Evolutionary conservation across 768 basidiomycete genomes (phyloP).

Genomic region (Myochromella boudieri): DNA sequence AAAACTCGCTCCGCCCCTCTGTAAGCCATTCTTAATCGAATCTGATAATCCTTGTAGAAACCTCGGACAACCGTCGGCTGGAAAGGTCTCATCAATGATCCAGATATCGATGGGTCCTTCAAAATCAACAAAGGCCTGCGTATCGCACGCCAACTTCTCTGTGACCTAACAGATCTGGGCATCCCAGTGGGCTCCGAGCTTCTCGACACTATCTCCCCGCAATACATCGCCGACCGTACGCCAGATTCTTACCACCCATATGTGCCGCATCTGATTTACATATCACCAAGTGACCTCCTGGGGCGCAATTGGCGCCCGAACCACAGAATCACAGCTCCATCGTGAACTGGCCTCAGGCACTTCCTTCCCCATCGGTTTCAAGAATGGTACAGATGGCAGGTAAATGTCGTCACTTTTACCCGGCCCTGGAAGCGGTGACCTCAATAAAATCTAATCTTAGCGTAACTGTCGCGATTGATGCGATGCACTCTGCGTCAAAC

Average conservation of each 20-base stretch:
- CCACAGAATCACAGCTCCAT: slow-evolving; percentile 96
- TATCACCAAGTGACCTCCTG: slow-evolving; percentile 65
- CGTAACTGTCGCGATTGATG: slow-evolving; percentile 91
- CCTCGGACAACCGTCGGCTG: slow-evolving; percentile 96
- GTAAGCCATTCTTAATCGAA: slow-evolving; percentile 1
- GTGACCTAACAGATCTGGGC: slow-evolving; percentile 86
- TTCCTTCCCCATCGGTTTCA: slow-evolving; percentile 98
- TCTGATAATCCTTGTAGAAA: slow-evolving; percentile 54
- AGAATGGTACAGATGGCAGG: slow-evolving; percentile 98
- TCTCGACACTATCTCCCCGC: slow-evolving; percentile 77
- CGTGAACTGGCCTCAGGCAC: slow-evolving; percentile 94
- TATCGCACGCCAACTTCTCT: slow-evolving; percentile 83
- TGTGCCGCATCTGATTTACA: not conserved
- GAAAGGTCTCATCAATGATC: slow-evolving; percentile 96
- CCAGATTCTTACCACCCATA: slow-evolving; percentile 1
- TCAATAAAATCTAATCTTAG: slow-evolving; percentile 29
- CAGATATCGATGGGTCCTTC: slow-evolving; percentile 93
- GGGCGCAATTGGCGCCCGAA: slow-evolving; percentile 97
- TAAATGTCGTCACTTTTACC: slow-evolving; percentile 28
- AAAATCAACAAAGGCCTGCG: slow-evolving; percentile 96
- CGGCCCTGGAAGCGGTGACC: not conserved
- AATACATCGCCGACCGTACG: slow-evolving; percentile 77
- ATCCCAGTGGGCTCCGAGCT: slow-evolving; percentile 95
- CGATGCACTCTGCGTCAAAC: slow-evolving; percentile 89
- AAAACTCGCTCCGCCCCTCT: not conserved